Evolutionary conservation across 1,139 yeast species (phyloP).

Genomic region (Arxiozyma slooffiae): DNA sequence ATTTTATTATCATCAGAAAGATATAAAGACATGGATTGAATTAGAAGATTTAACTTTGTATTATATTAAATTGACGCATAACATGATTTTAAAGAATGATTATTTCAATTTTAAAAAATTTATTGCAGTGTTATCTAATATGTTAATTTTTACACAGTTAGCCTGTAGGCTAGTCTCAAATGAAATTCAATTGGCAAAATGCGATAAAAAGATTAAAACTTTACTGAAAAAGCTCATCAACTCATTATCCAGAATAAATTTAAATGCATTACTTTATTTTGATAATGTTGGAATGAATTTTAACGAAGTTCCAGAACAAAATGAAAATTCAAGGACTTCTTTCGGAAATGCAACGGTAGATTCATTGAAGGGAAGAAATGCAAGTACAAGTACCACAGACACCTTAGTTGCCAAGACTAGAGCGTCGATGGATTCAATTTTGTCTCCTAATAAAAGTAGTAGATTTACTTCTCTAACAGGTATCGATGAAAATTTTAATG

Average conservation of each 20-base stretch:
- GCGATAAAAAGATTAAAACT: conserved; percentile 39
- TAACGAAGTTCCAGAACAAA: background rate
- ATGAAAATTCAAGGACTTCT: background rate
- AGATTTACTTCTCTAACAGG: conserved; percentile 6
- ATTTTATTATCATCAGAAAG: conserved; percentile 49
- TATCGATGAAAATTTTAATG: background rate
- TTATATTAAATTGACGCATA: conserved; percentile 39
- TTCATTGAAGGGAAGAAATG: conserved; percentile 12
- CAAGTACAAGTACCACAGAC: conserved; percentile 26
- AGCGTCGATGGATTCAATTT: conserved; percentile 3
- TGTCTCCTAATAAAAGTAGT: background rate
- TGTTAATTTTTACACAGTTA: conserved; percentile 40
- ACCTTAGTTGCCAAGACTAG: conserved; percentile 12
- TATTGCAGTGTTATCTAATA: conserved; percentile 42
- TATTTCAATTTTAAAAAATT: conserved; percentile 44
- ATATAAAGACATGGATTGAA: conserved; percentile 50
- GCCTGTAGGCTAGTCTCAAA: conserved; percentile 45
- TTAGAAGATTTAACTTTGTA: conserved; percentile 39
- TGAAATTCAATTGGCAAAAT: conserved; percentile 39
- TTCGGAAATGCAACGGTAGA: background rate
- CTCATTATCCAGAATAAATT: conserved; percentile 49
- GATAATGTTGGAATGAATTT: conserved; percentile 15
- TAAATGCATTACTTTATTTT: conserved; percentile 48
- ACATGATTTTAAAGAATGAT: conserved; percentile 42
- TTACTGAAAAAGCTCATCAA: conserved; percentile 43